Conservation (phyloP, 202 grass and related monocot species). For the Eragrostis tef region DNA sequence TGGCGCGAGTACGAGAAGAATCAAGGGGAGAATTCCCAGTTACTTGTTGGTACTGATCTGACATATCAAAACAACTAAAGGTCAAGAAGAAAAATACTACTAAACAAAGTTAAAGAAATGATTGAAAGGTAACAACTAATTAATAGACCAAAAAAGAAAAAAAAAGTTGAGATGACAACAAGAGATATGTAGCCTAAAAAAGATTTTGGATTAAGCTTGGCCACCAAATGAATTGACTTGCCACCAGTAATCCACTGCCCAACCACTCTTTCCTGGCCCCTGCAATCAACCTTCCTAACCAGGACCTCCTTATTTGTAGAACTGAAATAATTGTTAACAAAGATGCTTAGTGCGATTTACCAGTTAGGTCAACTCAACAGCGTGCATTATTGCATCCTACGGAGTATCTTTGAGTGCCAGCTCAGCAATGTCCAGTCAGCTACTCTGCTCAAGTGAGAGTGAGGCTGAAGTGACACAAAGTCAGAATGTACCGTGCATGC, state of each 20-base stretch:
- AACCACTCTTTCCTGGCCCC: conserved; percentile 28
- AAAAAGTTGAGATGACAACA: conserved; percentile 10
- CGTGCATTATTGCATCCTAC: background rate
- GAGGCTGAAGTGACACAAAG: conserved; percentile 38
- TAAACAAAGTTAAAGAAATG: background rate
- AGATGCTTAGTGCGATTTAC: conserved; percentile 25
- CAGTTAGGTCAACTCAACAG: conserved; percentile 38
- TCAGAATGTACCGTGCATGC: conserved; percentile 20
- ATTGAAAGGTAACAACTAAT: background rate
- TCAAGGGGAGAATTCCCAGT: background rate
- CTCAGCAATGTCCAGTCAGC: conserved; percentile 34
- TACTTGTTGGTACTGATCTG: background rate
- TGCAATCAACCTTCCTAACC: conserved; percentile 39
- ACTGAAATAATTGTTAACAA: conserved; percentile 1
- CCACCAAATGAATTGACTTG: conserved; percentile 58
- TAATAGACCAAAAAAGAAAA: background rate
- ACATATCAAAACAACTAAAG: background rate
- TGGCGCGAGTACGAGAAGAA: background rate
- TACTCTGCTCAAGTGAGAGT: conserved; percentile 15
- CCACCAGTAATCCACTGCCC: conserved; percentile 42
- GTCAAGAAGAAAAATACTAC: background rate
- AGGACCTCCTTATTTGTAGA: background rate
- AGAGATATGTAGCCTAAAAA: background rate
- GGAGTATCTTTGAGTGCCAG: conserved; percentile 40
- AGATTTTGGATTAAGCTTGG: conserved; percentile 33